Conservation (phyloP, 208 protist genomes). For the Trypanosoma theileri region DNA sequence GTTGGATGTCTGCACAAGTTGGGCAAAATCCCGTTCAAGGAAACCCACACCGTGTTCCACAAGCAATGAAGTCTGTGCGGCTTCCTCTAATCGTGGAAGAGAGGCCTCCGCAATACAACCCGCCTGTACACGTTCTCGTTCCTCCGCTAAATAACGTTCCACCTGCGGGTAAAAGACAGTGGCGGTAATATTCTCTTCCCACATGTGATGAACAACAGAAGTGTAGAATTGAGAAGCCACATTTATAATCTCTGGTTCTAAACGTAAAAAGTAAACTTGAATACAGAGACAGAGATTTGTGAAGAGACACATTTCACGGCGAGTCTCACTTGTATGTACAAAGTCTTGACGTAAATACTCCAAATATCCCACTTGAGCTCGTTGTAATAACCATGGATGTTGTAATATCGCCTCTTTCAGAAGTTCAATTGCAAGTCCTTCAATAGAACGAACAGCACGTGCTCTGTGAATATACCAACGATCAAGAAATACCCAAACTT, state of each 20-base stretch:
- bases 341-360: conserved; percentile 24
- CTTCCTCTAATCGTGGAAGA: conserved; percentile 43
- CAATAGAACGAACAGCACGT: conserved; percentile 21
- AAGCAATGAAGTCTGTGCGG: conserved; percentile 42
- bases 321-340: not conserved
- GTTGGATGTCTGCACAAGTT: conserved; percentile 27
- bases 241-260: conserved; percentile 48
- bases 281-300: conserved; percentile 44
- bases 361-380: conserved; percentile 40
- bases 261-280: conserved; percentile 45
- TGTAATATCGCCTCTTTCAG: conserved; percentile 27
- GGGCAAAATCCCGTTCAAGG: conserved; percentile 48
- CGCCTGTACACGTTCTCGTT: conserved; percentile 29
- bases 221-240: conserved; percentile 39
- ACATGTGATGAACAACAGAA: conserved; percentile 31
- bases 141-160: conserved; percentile 35
- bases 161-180: conserved; percentile 42
- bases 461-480: conserved; percentile 35
- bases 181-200: conserved; percentile 25
- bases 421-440: conserved; percentile 31
- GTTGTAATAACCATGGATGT: conserved; percentile 36
- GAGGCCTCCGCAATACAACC: conserved; percentile 47
- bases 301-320: conserved; percentile 36
- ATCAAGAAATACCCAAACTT: conserved; percentile 60
- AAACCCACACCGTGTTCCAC: conserved; percentile 32